Percentiles rank a stretch among this genome's conserved stretches.
Evolutionary conservation across 305 asterid species (phyloP).

Genomic region (Fraxinus velutina): DNA sequence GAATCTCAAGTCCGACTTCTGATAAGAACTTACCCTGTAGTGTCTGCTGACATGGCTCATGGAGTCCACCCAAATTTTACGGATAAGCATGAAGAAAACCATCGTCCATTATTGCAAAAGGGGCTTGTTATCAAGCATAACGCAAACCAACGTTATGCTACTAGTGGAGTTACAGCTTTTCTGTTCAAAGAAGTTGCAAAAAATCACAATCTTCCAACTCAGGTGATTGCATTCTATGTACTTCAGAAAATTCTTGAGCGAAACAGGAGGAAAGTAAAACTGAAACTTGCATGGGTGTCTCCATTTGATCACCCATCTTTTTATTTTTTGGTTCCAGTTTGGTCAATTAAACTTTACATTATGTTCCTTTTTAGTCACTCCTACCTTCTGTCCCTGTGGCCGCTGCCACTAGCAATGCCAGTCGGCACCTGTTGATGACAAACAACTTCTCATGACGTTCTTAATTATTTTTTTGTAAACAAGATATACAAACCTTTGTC

Average conservation of each 20-base stretch:
- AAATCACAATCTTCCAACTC: slow-evolving; percentile 73
- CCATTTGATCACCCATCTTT: neutral
- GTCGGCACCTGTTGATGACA: neutral
- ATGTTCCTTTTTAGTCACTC: neutral
- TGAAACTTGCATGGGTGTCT: neutral
- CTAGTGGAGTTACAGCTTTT: slow-evolving; percentile 90
- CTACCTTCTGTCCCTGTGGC: neutral
- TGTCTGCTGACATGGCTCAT: slow-evolving; percentile 99
- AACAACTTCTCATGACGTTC: neutral
- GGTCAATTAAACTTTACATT: neutral
- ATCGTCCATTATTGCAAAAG: slow-evolving; percentile 83
- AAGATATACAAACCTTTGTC: neutral
- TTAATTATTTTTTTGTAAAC: neutral
- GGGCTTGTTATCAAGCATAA: slow-evolving; percentile 97
- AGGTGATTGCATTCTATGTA: slow-evolving; percentile 45
- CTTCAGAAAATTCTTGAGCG: neutral
- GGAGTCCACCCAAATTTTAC: slow-evolving; percentile 88
- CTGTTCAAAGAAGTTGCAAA: slow-evolving; percentile 90
- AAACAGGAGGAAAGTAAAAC: neutral
- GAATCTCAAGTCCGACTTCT: slow-evolving; percentile 12
- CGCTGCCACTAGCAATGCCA: neutral
- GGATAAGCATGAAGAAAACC: slow-evolving; percentile 92
- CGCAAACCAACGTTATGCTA: slow-evolving; percentile 93
- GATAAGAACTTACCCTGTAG: slow-evolving; percentile 39
- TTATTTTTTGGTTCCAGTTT: neutral